Evolutionary conservation across 176 grass and related monocot species (phyloP).

Genomic region (Paspalum vaginatum): DNA sequence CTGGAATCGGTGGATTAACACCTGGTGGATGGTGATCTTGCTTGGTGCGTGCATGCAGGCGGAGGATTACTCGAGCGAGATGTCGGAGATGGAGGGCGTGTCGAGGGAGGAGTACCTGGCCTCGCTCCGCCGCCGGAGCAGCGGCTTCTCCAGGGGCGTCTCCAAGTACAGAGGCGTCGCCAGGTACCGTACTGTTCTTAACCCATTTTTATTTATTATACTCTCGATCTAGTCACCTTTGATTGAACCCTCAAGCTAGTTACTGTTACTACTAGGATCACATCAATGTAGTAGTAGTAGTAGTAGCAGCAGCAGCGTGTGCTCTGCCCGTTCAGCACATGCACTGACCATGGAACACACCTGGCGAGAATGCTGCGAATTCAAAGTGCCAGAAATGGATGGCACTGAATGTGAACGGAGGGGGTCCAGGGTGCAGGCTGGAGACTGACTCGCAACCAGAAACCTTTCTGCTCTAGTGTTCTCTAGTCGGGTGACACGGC

Average conservation of each 20-base stretch:
- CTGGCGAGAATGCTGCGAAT: conserved; percentile 8
- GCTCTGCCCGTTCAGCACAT: not conserved
- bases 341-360: not conserved
- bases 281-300: not conserved
- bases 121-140: conserved; percentile 85
- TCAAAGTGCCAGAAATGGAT: conserved; percentile 23
- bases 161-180: conserved; percentile 98
- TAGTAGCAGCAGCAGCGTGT: not conserved
- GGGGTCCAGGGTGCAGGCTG: conserved; percentile 1
- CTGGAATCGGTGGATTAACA: not conserved
- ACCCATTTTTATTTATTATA: not conserved
- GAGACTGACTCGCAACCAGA: conserved; percentile 21
- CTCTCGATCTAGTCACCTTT: not conserved
- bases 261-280: not conserved
- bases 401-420: not conserved
- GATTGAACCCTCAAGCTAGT: not conserved
- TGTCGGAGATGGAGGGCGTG: conserved; percentile 68
- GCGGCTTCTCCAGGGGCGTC: conserved; percentile 91
- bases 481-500: conserved; percentile 29
- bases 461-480: conserved; percentile 1
- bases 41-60: conserved; percentile 42
- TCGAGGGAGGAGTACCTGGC: conserved; percentile 82
- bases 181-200: conserved; percentile 45
- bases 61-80: conserved; percentile 65
- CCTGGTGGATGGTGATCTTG: not conserved